Conservation (phyloP, 2,329 filamentous ascomycete species). For the Ustulina deusta region DNA sequence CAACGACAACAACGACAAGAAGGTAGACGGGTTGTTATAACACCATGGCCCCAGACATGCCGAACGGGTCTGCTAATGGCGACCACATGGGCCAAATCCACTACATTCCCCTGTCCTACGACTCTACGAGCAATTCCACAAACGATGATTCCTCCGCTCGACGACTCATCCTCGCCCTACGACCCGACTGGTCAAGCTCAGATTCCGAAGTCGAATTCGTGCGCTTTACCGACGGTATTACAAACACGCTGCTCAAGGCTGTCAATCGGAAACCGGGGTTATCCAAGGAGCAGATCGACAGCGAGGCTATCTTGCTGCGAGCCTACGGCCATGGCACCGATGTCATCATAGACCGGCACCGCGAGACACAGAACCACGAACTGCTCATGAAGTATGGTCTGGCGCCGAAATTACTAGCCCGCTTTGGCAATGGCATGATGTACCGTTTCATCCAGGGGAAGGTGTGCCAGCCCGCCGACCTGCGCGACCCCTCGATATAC, state of each 20-base stretch:
- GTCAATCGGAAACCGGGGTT: constrained; percentile 74
- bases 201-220: constrained; percentile 84
- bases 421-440: constrained; percentile 95
- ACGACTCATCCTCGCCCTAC: constrained; percentile 80
- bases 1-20: not conserved
- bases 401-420: constrained; percentile 86
- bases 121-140: constrained; percentile 77
- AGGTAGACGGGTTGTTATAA: constrained; percentile 8
- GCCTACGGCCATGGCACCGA: constrained; percentile 96
- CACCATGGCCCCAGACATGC: constrained; percentile 44
- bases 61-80: constrained; percentile 40
- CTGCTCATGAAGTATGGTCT: constrained; percentile 85
- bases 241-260: constrained; percentile 90
- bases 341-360: constrained; percentile 93
- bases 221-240: constrained; percentile 97
- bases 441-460: constrained; percentile 90
- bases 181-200: constrained; percentile 83
- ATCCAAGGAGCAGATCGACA: constrained; percentile 70
- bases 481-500: constrained; percentile 81
- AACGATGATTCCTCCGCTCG: constrained; percentile 84
- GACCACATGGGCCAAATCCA: constrained; percentile 60
- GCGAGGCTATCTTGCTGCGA: constrained; percentile 86
- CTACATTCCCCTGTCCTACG: constrained; percentile 82
- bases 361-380: constrained; percentile 83
- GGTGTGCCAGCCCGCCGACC: constrained; percentile 82